phyloP scores from a whole-genome alignment of 1,139 yeast genomes.

The Saccharomyces hybrid region DNA sequence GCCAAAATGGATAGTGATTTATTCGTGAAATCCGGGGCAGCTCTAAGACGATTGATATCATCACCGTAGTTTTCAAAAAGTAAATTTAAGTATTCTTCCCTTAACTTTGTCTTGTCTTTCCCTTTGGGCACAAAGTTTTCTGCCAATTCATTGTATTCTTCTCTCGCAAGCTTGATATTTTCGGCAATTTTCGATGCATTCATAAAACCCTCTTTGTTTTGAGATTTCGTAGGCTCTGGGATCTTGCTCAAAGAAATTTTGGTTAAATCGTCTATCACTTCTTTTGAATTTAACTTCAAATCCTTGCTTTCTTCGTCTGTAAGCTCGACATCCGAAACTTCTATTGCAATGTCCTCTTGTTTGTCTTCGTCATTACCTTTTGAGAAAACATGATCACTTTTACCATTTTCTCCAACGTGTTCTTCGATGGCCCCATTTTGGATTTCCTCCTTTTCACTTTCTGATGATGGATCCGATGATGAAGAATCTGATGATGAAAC shows the following conservation, averaged over 20 bases:
- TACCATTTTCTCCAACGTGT: background rate
- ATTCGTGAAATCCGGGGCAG: slow-evolving; percentile 55
- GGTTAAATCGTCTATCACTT: slow-evolving; percentile 18
- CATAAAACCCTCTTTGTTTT: background rate
- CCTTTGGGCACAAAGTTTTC: slow-evolving; percentile 10
- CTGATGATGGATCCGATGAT: slow-evolving; percentile 22
- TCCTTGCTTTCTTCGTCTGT: slow-evolving; percentile 32
- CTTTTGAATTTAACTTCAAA: slow-evolving; percentile 7
- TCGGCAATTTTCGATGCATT: slow-evolving; percentile 11
- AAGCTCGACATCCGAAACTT: slow-evolving; percentile 31
- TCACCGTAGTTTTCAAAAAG: slow-evolving; percentile 56
- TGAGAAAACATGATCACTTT: background rate
- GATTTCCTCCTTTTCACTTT: slow-evolving; percentile 6
- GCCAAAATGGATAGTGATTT: slow-evolving; percentile 58
- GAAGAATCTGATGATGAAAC: slow-evolving; percentile 40
- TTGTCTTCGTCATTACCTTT: background rate
- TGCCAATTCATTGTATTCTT: slow-evolving; percentile 8
- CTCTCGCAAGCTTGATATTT: slow-evolving; percentile 16
- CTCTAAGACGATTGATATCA: slow-evolving; percentile 56
- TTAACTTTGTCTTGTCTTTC: slow-evolving; percentile 37
- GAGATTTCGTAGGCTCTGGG: background rate
- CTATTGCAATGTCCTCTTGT: slow-evolving; percentile 9
- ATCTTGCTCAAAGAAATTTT: slow-evolving; percentile 21
- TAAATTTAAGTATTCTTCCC: slow-evolving; percentile 46
- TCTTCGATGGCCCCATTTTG: background rate